A percentile compares a stretch with the other conserved stretches of the same genome.
Evolutionary conservation across 176 grass and related monocot genomes (phyloP).

Genomic region (Aegilops sharonensis): DNA sequence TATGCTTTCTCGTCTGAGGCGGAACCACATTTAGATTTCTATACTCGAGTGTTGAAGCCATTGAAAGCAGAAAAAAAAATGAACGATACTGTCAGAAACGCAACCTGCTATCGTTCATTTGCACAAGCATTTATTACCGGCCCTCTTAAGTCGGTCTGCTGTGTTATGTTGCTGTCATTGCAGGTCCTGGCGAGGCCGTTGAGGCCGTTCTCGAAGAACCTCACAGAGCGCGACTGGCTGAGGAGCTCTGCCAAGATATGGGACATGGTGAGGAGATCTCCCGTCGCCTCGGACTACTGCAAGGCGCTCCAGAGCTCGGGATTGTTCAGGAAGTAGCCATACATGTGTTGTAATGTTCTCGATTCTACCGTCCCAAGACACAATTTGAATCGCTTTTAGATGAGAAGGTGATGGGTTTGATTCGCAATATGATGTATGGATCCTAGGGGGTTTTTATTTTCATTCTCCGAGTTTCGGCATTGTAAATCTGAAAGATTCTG

Average conservation of each 20-base stretch:
- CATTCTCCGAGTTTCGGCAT: neutral
- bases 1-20: constrained; percentile 31
- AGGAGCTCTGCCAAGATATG: constrained; percentile 87
- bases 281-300: constrained; percentile 65
- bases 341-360: neutral
- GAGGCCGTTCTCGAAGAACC: constrained; percentile 66
- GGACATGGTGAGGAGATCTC: constrained; percentile 83
- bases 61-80: no score
- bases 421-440: neutral
- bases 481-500: neutral
- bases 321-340: constrained; percentile 65
- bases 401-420: neutral
- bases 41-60: neutral
- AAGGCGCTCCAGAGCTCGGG: constrained; percentile 81
- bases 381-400: neutral
- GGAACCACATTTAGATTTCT: neutral
- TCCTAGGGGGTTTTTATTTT: no score
- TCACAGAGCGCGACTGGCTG: constrained; percentile 84
- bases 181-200: constrained; percentile 71
- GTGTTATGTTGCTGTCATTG: neutral
- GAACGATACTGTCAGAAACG: no score
- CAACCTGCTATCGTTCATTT: no score
- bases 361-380: neutral
- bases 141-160: neutral
- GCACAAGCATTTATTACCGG: neutral